Conservation (phyloP, 2,329 filamentous ascomycete species). For the Talaromyces sp. region DNA sequence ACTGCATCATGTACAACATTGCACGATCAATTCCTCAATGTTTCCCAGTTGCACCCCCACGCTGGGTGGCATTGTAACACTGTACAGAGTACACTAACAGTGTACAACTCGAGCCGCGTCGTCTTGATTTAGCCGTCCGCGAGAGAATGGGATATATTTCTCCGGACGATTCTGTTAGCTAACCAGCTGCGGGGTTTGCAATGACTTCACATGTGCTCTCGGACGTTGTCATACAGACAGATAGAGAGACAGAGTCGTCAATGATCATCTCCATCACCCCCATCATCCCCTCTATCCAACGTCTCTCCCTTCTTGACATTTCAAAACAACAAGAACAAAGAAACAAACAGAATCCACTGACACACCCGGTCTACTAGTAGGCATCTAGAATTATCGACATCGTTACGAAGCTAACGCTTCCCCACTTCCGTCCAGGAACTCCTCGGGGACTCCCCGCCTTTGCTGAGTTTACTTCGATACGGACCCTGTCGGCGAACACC, state of each 20-base stretch:
- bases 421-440: constrained; percentile 12
- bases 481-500: constrained; percentile 4
- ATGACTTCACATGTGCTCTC: background rate
- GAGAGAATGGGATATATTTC: background rate
- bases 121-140: background rate
- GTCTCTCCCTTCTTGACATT: background rate
- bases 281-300: background rate
- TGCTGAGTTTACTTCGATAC: background rate
- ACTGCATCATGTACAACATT: background rate
- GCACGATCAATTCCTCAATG: background rate
- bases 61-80: background rate
- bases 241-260: no score
- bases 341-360: background rate
- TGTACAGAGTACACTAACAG: background rate
- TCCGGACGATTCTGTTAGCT: background rate
- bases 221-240: background rate
- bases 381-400: background rate
- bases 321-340: background rate
- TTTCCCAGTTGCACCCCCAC: background rate
- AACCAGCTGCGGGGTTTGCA: background rate
- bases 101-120: background rate
- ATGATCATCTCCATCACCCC: background rate
- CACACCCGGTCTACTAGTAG: no score
- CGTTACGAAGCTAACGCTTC: background rate
- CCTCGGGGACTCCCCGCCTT: constrained; percentile 21